These are phyloP conservation scores for Plenodomus lindquistii DNA, from an alignment of 2,329 filamentous ascomycete genomes.

Conservation along the genomic window DNA sequence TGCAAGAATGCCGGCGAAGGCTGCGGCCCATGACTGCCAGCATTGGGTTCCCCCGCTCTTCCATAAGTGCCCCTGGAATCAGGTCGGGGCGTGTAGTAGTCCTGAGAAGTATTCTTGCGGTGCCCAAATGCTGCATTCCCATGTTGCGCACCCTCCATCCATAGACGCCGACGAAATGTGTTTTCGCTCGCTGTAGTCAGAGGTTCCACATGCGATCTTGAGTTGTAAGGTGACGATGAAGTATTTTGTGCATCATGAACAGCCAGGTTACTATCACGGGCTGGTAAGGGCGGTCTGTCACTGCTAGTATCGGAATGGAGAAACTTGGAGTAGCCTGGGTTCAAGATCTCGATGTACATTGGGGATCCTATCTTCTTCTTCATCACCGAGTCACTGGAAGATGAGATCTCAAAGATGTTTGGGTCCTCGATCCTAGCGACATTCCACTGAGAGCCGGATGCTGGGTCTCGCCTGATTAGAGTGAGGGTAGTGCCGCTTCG, in stretches of 20 bases:
- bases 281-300: slow-evolving; percentile 10
- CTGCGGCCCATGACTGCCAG: slow-evolving; percentile 16
- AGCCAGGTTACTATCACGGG: slow-evolving; percentile 19
- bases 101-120: slow-evolving; percentile 38
- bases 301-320: slow-evolving; percentile 34
- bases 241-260: slow-evolving; percentile 9
- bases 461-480: slow-evolving; percentile 56
- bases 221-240: not conserved
- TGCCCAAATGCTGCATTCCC: slow-evolving; percentile 47
- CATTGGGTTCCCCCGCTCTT: slow-evolving; percentile 13
- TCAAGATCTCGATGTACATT: slow-evolving; percentile 59
- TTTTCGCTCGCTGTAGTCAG: slow-evolving; percentile 12
- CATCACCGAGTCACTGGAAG: slow-evolving; percentile 41
- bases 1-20: slow-evolving; percentile 22
- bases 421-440: slow-evolving; percentile 54
- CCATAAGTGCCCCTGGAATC: slow-evolving; percentile 25
- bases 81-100: slow-evolving; percentile 26
- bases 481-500: slow-evolving; percentile 43
- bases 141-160: slow-evolving; percentile 52
- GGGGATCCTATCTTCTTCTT: slow-evolving; percentile 48
- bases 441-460: slow-evolving; percentile 56
- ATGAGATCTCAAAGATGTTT: slow-evolving; percentile 49
- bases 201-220: not conserved
- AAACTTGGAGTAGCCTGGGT: slow-evolving; percentile 64
- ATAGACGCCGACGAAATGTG: slow-evolving; percentile 52